These are phyloP conservation scores for Niveomyces coronatus DNA, from an alignment of 2,329 filamentous ascomycete genomes.

Conservation along the genomic window DNA sequence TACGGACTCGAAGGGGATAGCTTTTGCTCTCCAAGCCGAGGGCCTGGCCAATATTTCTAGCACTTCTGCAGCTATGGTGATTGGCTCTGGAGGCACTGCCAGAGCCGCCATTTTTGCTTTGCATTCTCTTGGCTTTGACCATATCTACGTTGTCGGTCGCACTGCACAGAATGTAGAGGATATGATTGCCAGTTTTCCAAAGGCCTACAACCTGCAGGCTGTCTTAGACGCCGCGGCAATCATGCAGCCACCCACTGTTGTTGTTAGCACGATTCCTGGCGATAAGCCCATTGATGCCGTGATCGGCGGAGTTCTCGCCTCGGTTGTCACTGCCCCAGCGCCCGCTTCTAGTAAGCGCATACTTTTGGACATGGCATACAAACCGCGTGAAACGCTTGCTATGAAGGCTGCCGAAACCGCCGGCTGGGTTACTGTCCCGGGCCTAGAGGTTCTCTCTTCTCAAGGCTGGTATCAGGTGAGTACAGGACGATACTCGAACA, in stretches of 20 bases:
- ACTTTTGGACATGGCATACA: conserved; percentile 93
- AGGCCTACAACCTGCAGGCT: conserved; percentile 58
- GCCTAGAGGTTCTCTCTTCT: conserved; percentile 77
- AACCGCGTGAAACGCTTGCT: conserved; percentile 69
- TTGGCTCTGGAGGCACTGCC: conserved; percentile 86
- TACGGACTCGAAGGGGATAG: conserved; percentile 93
- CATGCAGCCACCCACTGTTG: conserved; percentile 50
- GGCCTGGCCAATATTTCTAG: conserved; percentile 39
- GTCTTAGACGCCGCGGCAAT: conserved; percentile 42
- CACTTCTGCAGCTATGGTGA: conserved; percentile 56
- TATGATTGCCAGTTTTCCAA: conserved; percentile 63
- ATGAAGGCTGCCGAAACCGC: conserved; percentile 73
- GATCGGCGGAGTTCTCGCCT: conserved; percentile 55
- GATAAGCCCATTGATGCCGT: conserved; percentile 68
- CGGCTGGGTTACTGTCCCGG: conserved; percentile 71
- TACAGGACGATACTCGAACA: conserved; percentile 11
- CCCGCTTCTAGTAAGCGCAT: conserved; percentile 39
- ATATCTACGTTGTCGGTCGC: conserved; percentile 80
- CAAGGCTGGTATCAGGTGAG: conserved; percentile 82
- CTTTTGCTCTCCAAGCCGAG: conserved; percentile 60
- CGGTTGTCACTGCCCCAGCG: conserved; percentile 33
- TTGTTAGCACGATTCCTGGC: conserved; percentile 85
- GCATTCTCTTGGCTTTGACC: conserved; percentile 69
- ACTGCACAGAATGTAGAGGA: conserved; percentile 56
- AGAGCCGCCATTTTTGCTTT: conserved; percentile 86